These are phyloP conservation scores for Mycena olivaceomarginata DNA, from an alignment of 768 basidiomycete species.

Conservation along the genomic window DNA sequence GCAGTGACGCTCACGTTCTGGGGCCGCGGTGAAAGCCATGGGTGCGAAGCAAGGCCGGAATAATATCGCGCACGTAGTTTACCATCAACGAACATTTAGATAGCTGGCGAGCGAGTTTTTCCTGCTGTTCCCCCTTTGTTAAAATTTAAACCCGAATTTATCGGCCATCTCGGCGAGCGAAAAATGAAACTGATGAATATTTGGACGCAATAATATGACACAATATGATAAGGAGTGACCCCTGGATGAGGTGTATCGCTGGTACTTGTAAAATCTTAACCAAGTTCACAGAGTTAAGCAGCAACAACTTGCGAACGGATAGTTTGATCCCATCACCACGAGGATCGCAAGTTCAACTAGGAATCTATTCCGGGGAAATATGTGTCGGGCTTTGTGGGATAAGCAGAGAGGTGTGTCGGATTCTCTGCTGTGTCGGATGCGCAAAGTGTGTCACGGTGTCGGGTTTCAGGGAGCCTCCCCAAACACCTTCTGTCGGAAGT, in stretches of 20 bases:
- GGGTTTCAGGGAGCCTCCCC: too few relatives aligned
- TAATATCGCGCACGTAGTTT: neutral
- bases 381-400: neutral
- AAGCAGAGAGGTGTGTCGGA: neutral
- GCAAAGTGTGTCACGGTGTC: too few relatives aligned
- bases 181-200: neutral
- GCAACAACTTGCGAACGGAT: too few relatives aligned
- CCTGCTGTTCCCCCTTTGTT: neutral
- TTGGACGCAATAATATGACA: neutral
- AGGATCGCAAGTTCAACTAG: too few relatives aligned
- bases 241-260: neutral
- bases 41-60: neutral
- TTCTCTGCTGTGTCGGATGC: neutral
- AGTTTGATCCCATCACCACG: too few relatives aligned
- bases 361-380: too few relatives aligned
- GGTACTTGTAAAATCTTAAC: neutral
- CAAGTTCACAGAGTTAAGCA: too few relatives aligned
- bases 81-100: neutral
- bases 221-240: neutral
- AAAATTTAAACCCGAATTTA: conserved; percentile 1
- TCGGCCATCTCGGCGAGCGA: neutral
- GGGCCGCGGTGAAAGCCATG: neutral
- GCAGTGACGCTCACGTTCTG: neutral
- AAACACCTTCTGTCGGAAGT: too few relatives aligned
- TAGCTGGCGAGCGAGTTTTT: neutral